Conservation (phyloP, 2,329 filamentous ascomycete genomes). For the Tolypocladium amazonense region DNA sequence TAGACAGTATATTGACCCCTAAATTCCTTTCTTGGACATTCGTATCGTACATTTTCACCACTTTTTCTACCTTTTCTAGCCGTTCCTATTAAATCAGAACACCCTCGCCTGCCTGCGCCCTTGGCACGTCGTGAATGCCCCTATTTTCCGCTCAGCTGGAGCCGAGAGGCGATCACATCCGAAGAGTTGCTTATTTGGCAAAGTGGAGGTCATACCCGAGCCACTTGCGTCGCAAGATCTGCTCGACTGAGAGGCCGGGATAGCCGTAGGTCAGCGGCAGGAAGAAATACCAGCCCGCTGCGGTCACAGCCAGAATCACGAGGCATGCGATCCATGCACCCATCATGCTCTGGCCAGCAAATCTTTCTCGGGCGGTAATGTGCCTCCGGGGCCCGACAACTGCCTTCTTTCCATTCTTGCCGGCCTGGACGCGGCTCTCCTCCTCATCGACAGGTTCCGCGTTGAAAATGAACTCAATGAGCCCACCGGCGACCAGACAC, state of each 20-base stretch:
- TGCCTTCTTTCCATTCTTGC: conserved; percentile 32
- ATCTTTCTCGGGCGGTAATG: conserved; percentile 70
- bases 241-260: conserved; percentile 69
- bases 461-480: conserved; percentile 95
- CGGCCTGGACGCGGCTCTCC: conserved; percentile 14
- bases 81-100: not conserved
- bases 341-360: conserved; percentile 66
- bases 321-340: conserved; percentile 68
- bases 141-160: not conserved
- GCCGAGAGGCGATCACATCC: not conserved
- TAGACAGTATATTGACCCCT: not conserved
- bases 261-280: conserved; percentile 91
- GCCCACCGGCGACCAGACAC: conserved; percentile 75
- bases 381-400: conserved; percentile 40
- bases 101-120: not conserved
- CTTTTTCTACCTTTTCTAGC: not conserved
- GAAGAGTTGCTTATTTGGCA: conserved; percentile 60
- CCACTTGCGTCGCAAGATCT: conserved; percentile 84
- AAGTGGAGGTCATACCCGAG: conserved; percentile 96
- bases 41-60: not conserved
- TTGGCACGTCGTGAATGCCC: not conserved
- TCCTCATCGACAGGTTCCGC: conserved; percentile 62
- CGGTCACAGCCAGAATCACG: conserved; percentile 56
- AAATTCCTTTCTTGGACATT: not conserved
- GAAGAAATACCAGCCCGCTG: conserved; percentile 86